These are phyloP conservation scores for Clavariopsis aquatica DNA, from an alignment of 495 filamentous ascomycete genomes.

Conservation along the genomic window DNA sequence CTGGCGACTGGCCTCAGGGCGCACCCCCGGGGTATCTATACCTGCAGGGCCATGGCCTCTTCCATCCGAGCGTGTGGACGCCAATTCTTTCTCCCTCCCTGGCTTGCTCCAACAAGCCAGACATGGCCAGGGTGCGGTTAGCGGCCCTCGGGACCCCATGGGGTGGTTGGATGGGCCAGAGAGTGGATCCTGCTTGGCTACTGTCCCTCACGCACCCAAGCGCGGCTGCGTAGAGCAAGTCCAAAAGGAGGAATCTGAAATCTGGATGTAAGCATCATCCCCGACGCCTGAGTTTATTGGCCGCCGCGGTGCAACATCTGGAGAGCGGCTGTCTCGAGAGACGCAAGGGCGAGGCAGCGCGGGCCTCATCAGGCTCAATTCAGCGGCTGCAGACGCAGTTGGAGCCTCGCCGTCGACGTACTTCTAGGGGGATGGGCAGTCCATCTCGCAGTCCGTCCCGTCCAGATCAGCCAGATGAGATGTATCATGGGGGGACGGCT, in stretches of 20 bases:
- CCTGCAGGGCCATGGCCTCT: not conserved
- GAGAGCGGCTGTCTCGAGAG: slow-evolving; percentile 4
- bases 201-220: not conserved
- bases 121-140: slow-evolving; percentile 24
- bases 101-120: not conserved
- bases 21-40: slow-evolving; percentile 30
- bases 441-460: too few relatives aligned
- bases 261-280: slow-evolving; percentile 6
- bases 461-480: not conserved
- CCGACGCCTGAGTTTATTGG: not conserved
- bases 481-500: not conserved
- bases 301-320: slow-evolving; percentile 23
- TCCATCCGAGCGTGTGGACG: slow-evolving; percentile 1
- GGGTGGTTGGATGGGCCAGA: slow-evolving; percentile 31
- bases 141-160: slow-evolving; percentile 32
- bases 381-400: too few relatives aligned
- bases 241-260: slow-evolving; percentile 5
- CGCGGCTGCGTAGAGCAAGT: not conserved
- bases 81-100: not conserved
- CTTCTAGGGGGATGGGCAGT: too few relatives aligned
- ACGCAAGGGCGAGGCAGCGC: not conserved
- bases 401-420: too few relatives aligned
- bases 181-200: slow-evolving; percentile 24
- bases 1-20: not conserved
- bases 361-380: too few relatives aligned